These are phyloP conservation scores for Monilinia aucupariae DNA, from an alignment of 2,329 filamentous ascomycete species.

Conservation along the genomic window DNA sequence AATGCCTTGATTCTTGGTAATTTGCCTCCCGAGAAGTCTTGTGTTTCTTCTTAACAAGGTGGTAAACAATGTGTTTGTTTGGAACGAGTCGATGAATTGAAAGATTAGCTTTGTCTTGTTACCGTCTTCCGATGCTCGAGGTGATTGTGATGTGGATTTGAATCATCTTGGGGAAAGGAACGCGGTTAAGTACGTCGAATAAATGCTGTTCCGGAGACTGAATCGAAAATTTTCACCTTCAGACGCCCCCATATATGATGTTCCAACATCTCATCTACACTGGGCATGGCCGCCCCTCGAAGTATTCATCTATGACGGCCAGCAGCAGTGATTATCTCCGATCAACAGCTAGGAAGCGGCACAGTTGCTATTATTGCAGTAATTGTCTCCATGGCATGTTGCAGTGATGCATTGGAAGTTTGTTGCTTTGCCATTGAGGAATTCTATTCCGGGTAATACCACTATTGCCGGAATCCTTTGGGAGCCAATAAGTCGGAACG, in stretches of 20 bases:
- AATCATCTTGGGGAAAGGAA: background rate
- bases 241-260: background rate
- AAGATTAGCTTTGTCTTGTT: background rate
- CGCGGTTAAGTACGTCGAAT: background rate
- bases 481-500: background rate
- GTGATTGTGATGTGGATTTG: background rate
- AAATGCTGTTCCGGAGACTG: background rate
- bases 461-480: background rate
- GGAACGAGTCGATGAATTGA: background rate
- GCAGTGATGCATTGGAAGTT: background rate
- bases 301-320: background rate
- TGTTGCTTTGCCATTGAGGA: background rate
- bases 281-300: background rate
- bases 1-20: conserved; percentile 3
- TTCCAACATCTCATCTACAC: background rate
- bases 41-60: background rate
- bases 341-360: background rate
- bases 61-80: background rate
- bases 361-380: background rate
- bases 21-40: background rate
- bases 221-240: background rate
- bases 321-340: background rate
- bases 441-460: background rate
- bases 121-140: background rate
- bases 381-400: background rate